Percentiles rank a stretch among this genome's conserved stretches.
Evolutionary conservation across 2,329 filamentous ascomycete species (phyloP).

Genomic region (Macrophomina tecta): DNA sequence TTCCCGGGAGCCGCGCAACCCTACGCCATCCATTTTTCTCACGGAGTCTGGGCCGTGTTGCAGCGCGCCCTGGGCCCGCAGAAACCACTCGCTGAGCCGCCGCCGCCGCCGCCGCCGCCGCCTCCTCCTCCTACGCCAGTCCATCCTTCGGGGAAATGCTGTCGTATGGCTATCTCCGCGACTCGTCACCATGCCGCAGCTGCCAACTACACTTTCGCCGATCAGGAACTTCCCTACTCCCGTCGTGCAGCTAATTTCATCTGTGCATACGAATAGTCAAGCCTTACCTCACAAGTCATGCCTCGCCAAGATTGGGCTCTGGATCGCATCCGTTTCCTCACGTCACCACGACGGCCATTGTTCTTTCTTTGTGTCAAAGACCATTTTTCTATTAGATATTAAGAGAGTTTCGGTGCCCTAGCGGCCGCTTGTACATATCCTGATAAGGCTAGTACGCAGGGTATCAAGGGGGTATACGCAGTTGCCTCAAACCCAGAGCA

Average conservation of each 20-base stretch:
- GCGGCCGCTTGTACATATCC: conserved; percentile 29
- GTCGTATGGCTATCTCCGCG: not conserved
- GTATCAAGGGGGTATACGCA: conserved; percentile 30
- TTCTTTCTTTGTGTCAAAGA: conserved; percentile 14
- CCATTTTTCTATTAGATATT: conserved; percentile 29
- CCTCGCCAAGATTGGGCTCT: not conserved
- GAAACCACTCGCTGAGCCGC: conserved; percentile 13
- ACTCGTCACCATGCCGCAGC: not conserved
- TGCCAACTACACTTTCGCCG: not conserved
- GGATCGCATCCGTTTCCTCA: not conserved
- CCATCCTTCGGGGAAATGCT: conserved; percentile 3
- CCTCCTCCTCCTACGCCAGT: not conserved
- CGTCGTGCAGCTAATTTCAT: conserved; percentile 3
- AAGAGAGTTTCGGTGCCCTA: conserved; percentile 29
- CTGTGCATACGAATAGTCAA: conserved; percentile 19
- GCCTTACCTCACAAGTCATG: conserved; percentile 4
- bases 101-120: not conserved
- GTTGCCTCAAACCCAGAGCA: conserved; percentile 38
- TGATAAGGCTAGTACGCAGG: conserved; percentile 30
- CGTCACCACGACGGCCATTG: not conserved
- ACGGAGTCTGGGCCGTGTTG: conserved; percentile 1
- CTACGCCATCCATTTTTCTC: not conserved
- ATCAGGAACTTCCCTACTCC: not conserved
- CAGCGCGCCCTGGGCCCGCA: not conserved
- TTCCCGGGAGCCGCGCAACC: conserved; percentile 18